Percentiles rank a stretch among this genome's conserved stretches.
Evolutionary conservation across 257 asterid genomes (phyloP).

Genomic region (Forsythia viridissima): DNA sequence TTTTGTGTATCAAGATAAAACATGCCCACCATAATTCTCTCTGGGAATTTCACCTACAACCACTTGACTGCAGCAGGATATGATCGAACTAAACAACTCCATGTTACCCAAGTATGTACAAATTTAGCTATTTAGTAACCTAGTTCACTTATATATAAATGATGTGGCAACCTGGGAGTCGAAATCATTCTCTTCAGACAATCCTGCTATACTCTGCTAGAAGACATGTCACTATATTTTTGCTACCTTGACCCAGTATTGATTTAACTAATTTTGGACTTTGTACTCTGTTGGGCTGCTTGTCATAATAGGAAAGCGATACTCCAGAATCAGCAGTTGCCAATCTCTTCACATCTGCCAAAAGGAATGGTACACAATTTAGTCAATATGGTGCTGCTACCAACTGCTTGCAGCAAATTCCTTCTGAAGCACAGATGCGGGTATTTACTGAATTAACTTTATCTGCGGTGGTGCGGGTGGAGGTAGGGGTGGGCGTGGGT

Average conservation of each 20-base stretch:
- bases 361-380: conserved; percentile 47
- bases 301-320: conserved; percentile 67
- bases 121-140: background rate
- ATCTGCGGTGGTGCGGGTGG: background rate
- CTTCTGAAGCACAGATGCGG: conserved; percentile 74
- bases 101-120: background rate
- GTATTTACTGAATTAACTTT: conserved; percentile 44
- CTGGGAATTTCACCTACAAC: too few species aligned
- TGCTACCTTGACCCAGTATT: background rate
- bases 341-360: conserved; percentile 72
- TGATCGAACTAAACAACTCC: too few species aligned
- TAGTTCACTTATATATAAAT: background rate
- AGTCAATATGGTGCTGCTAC: conserved; percentile 55
- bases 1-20: too few species aligned
- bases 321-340: conserved; percentile 91
- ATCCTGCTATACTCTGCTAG: background rate
- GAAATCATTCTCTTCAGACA: background rate
- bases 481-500: too few species aligned
- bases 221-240: conserved; percentile 1
- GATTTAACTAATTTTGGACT: conserved; percentile 21
- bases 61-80: too few species aligned
- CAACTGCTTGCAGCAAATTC: conserved; percentile 77
- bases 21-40: too few species aligned
- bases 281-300: background rate
- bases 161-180: background rate